phyloP scores from a whole-genome alignment of 2,329 filamentous ascomycete genomes.

The Trichoderma sp. region DNA sequence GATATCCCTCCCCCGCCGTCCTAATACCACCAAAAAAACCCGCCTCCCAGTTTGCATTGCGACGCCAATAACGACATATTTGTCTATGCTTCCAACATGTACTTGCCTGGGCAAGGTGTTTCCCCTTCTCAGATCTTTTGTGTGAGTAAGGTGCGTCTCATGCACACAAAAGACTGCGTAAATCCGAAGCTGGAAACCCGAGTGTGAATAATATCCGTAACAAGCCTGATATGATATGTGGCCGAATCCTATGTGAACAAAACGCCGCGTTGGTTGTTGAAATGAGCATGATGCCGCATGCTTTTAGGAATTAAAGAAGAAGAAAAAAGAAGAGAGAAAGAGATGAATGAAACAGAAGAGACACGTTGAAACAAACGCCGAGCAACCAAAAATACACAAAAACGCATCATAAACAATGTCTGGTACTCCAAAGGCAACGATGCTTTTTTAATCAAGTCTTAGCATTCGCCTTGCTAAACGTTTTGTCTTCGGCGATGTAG shows the following conservation, averaged over 20 bases:
- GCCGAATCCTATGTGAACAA: conserved; percentile 13
- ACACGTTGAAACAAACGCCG: conserved; percentile 9
- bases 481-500: background rate
- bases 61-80: background rate
- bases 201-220: conserved; percentile 1
- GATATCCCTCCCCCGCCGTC: background rate
- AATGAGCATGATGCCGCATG: background rate
- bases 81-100: background rate
- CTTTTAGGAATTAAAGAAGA: background rate
- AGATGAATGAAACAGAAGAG: background rate
- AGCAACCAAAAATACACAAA: background rate
- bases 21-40: background rate
- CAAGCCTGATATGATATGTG: conserved; percentile 15
- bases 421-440: background rate
- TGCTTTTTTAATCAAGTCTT: background rate
- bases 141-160: background rate
- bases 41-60: background rate
- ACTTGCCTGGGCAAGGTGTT: background rate
- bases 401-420: background rate
- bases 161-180: conserved; percentile 3
- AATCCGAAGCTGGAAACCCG: background rate
- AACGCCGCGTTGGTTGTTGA: conserved; percentile 10
- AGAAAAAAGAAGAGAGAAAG: background rate
- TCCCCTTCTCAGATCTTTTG: background rate
- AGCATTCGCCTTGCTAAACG: background rate